Evolutionary conservation across 2,329 filamentous ascomycete genomes (phyloP).

Genomic region (Ciborinia camelliae): DNA sequence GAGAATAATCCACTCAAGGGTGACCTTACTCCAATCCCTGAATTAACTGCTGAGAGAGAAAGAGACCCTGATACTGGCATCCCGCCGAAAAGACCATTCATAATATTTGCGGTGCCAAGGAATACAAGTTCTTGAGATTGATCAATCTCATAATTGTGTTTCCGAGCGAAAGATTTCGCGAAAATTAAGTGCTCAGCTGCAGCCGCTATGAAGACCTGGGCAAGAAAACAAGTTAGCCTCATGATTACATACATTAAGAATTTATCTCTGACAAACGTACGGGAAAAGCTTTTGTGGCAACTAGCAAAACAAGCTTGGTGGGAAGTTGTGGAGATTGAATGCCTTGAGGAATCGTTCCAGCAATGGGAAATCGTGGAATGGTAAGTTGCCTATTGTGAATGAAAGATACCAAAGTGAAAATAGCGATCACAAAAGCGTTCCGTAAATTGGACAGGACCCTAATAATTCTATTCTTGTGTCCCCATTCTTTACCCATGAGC

Average conservation of each 20-base stretch:
- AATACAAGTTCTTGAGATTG: conserved; percentile 64
- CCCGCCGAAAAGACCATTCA: conserved; percentile 62
- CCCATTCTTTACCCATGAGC: conserved; percentile 8
- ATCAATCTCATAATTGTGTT: conserved; percentile 61
- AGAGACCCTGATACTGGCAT: conserved; percentile 65
- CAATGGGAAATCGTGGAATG: conserved; percentile 1
- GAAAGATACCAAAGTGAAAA: conserved; percentile 7
- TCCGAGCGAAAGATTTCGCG: conserved; percentile 59
- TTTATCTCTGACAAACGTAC: conserved; percentile 21
- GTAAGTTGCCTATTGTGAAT: neutral
- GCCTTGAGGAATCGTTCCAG: neutral
- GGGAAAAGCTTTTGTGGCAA: conserved; percentile 44
- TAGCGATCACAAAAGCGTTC: neutral
- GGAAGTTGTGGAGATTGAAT: neutral
- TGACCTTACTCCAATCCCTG: conserved; percentile 58
- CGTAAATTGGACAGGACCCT: neutral
- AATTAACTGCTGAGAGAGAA: conserved; percentile 66
- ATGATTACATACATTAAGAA: neutral
- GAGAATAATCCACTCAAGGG: conserved; percentile 60
- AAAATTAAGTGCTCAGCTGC: conserved; percentile 64
- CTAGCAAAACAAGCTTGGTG: neutral
- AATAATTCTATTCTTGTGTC: neutral
- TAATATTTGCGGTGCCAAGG: conserved; percentile 58
- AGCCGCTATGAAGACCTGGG: conserved; percentile 46
- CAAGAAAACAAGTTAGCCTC: neutral